phyloP scores from a whole-genome alignment of 1,284 basidiomycete genomes.

The Phylloporus sp. region DNA sequence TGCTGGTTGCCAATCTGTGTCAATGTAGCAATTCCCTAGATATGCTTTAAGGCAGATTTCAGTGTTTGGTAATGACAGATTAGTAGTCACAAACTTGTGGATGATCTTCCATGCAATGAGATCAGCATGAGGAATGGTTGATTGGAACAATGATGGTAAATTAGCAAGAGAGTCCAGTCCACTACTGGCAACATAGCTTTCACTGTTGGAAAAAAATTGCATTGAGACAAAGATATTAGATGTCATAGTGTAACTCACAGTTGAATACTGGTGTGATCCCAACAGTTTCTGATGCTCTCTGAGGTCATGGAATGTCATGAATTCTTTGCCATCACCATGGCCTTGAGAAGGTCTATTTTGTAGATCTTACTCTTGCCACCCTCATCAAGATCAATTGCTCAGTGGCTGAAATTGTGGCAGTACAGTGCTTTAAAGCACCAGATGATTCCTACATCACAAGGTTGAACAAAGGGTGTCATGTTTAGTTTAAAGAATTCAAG shows the following conservation, averaged over 20 bases:
- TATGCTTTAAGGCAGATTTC: background rate
- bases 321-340: background rate
- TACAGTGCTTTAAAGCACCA: conserved; percentile 4
- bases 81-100: background rate
- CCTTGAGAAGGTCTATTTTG: background rate
- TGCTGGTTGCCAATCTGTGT: background rate
- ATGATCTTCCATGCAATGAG: background rate
- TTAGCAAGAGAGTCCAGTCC: too few species aligned
- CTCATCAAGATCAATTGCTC: background rate
- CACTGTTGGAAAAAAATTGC: too few species aligned
- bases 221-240: too few species aligned
- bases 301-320: background rate
- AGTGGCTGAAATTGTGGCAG: background rate
- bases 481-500: conserved; percentile 7
- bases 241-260: background rate
- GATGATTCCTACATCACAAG: conserved; percentile 7
- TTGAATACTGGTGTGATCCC: background rate
- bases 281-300: background rate
- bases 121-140: background rate
- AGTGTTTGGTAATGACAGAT: background rate
- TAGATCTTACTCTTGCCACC: background rate
- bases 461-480: conserved; percentile 8
- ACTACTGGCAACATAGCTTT: too few species aligned
- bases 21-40: background rate
- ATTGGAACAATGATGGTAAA: too few species aligned